These are phyloP conservation scores for Zanthoxylum bungeanum DNA, from an alignment of 345 rosid genomes.

Conservation along the genomic window DNA sequence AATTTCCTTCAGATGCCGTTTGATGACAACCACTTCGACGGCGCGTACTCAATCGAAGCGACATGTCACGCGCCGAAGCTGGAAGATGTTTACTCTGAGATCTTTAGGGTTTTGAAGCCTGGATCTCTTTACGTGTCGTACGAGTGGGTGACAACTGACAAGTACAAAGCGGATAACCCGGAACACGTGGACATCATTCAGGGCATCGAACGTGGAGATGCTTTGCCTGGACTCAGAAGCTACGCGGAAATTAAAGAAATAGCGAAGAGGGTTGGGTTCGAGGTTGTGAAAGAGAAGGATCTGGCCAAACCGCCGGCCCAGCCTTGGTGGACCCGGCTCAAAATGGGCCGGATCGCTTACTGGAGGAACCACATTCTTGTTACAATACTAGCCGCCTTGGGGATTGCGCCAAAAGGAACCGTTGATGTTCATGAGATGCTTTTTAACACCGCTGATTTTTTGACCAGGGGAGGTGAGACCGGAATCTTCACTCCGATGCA, in stretches of 20 bases:
- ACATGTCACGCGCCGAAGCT: slow-evolving; percentile 97
- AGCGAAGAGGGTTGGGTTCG: slow-evolving; percentile 77
- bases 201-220: slow-evolving; percentile 90
- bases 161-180: slow-evolving; percentile 37
- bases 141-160: slow-evolving; percentile 94
- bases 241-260: slow-evolving; percentile 54
- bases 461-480: slow-evolving; percentile 77
- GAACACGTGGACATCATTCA: slow-evolving; percentile 77
- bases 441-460: slow-evolving; percentile 73
- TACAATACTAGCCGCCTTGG: slow-evolving; percentile 59
- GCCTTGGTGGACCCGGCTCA: slow-evolving; percentile 88
- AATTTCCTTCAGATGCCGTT: slow-evolving; percentile 96
- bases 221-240: slow-evolving; percentile 78
- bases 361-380: slow-evolving; percentile 93
- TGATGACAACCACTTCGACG: slow-evolving; percentile 71
- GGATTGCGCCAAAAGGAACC: slow-evolving; percentile 90
- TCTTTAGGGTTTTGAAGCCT: slow-evolving; percentile 77
- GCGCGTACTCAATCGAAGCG: slow-evolving; percentile 95
- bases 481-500: slow-evolving; percentile 97
- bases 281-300: slow-evolving; percentile 79
- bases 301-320: slow-evolving; percentile 75
- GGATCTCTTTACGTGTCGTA: slow-evolving; percentile 76
- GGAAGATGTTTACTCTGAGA: slow-evolving; percentile 81
- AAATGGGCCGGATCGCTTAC: slow-evolving; percentile 87
- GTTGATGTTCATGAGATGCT: slow-evolving; percentile 96